A percentile compares a stretch with the other conserved stretches of the same genome.
phyloP scores from a whole-genome alignment of 495 filamentous ascomycete species.

The Annulohypoxylon stygium region DNA sequence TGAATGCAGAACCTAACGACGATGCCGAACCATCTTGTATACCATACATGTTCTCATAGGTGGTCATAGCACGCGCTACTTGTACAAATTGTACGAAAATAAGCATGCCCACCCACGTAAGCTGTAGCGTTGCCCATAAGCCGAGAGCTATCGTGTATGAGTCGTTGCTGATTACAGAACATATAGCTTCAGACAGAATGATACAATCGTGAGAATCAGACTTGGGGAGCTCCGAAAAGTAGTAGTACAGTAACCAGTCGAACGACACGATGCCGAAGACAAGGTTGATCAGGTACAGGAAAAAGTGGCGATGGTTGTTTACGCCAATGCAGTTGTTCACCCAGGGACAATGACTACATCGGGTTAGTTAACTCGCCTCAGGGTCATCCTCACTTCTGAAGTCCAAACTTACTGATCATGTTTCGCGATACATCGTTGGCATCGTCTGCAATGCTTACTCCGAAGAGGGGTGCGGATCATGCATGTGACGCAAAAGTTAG shows the following conservation, averaged over 20 bases:
- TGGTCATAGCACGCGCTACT: slow-evolving; percentile 90
- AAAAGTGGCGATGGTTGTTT: slow-evolving; percentile 96
- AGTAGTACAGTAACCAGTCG: slow-evolving; percentile 60
- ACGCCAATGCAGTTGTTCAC: slow-evolving; percentile 95
- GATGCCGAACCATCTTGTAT: slow-evolving; percentile 68
- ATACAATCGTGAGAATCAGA: slow-evolving; percentile 70
- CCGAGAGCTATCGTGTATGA: slow-evolving; percentile 83
- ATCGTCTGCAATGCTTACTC: slow-evolving; percentile 94
- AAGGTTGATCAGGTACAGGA: slow-evolving; percentile 84
- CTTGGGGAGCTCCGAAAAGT: slow-evolving; percentile 53
- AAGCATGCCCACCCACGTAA: slow-evolving; percentile 96
- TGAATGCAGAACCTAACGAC: slow-evolving; percentile 82
- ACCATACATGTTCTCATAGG: slow-evolving; percentile 92
- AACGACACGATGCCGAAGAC: slow-evolving; percentile 80
- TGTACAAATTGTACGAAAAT: slow-evolving; percentile 92
- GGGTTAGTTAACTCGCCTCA: slow-evolving; percentile 56
- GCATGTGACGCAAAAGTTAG: slow-evolving; percentile 92
- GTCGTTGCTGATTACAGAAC: slow-evolving; percentile 80
- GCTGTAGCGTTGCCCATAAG: slow-evolving; percentile 83
- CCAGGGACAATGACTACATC: slow-evolving; percentile 93
- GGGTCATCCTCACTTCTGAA: not conserved
- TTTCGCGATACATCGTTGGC: slow-evolving; percentile 92
- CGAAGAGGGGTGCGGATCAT: slow-evolving; percentile 92
- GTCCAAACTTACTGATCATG: slow-evolving; percentile 86
- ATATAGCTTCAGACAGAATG: slow-evolving; percentile 79